Percentiles rank a stretch among this genome's conserved stretches.
Evolutionary conservation across 768 basidiomycete genomes (phyloP).

Genomic region (Psilocybe cubensis): DNA sequence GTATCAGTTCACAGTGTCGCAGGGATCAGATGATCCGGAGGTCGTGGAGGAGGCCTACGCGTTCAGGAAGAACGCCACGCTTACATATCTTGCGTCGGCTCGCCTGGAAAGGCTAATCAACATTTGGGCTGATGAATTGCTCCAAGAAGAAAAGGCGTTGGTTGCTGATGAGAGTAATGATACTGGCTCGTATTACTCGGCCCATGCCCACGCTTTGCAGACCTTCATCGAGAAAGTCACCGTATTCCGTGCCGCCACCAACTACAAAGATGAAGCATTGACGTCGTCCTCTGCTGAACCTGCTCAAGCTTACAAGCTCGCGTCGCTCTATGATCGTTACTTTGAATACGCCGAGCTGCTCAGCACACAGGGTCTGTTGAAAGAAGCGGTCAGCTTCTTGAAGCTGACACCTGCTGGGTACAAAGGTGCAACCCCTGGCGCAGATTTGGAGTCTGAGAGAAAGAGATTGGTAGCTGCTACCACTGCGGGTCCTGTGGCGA

Average conservation of each 20-base stretch:
- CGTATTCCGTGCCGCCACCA: constrained; percentile 87
- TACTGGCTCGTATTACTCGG: constrained; percentile 67
- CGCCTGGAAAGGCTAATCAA: constrained; percentile 84
- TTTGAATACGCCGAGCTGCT: constrained; percentile 95
- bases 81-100: constrained; percentile 93
- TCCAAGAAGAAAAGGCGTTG: constrained; percentile 75
- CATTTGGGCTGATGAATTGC: constrained; percentile 91
- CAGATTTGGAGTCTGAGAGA: constrained; percentile 39
- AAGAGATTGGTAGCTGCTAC: constrained; percentile 43
- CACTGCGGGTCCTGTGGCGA: constrained; percentile 24
- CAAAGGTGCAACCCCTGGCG: constrained; percentile 52
- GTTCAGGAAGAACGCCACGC: constrained; percentile 84
- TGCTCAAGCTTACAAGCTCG: constrained; percentile 78
- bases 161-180: constrained; percentile 41
- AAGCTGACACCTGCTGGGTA: constrained; percentile 81
- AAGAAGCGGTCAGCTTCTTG: constrained; percentile 81
- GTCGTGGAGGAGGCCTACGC: constrained; percentile 43
- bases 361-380: constrained; percentile 86
- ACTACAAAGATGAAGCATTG: constrained; percentile 79
- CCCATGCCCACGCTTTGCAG: constrained; percentile 86
- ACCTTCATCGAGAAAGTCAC: constrained; percentile 97
- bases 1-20: constrained; percentile 71
- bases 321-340: constrained; percentile 88
- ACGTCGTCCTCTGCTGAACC: constrained; percentile 40
- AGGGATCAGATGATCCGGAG: constrained; percentile 50